phyloP scores from a whole-genome alignment of 176 grass and related monocot species.

The Eremochloa ophiuroides region DNA sequence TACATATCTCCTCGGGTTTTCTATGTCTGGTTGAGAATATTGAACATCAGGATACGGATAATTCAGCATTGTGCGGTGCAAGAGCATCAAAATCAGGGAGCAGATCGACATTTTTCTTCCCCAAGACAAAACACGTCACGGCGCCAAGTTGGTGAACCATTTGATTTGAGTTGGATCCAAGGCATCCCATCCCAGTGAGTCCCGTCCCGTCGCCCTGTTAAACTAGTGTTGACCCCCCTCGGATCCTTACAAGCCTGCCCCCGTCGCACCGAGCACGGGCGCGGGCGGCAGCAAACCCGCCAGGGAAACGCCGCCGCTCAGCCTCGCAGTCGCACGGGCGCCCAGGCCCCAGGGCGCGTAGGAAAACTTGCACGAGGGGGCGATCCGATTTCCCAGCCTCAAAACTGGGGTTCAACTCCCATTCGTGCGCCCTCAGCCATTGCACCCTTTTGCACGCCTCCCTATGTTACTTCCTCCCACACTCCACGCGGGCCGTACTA shows the following conservation, averaged over 20 bases:
- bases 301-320: slow-evolving; percentile 7
- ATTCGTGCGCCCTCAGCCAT: slow-evolving; percentile 79
- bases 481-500: slow-evolving; percentile 4
- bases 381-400: slow-evolving; percentile 88
- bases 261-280: slow-evolving; percentile 12
- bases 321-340: not conserved
- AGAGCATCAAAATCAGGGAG: not conserved
- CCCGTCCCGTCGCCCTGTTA: not conserved
- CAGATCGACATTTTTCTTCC: not conserved
- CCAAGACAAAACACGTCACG: not conserved
- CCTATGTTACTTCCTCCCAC: slow-evolving; percentile 42
- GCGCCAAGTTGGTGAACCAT: not conserved
- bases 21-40: slow-evolving; percentile 36
- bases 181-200: not conserved
- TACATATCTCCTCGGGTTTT: not conserved
- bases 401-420: slow-evolving; percentile 97
- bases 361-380: slow-evolving; percentile 35
- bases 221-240: slow-evolving; percentile 45
- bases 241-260: slow-evolving; percentile 44
- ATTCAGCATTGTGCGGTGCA: not conserved
- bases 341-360: slow-evolving; percentile 2
- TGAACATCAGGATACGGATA: not conserved
- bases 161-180: slow-evolving; percentile 5
- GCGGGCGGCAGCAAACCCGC: slow-evolving; percentile 20
- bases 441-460: slow-evolving; percentile 51